Evolutionary conservation across 805 yeast genomes (phyloP).

Genomic region (Peterozyma xylosa): DNA sequence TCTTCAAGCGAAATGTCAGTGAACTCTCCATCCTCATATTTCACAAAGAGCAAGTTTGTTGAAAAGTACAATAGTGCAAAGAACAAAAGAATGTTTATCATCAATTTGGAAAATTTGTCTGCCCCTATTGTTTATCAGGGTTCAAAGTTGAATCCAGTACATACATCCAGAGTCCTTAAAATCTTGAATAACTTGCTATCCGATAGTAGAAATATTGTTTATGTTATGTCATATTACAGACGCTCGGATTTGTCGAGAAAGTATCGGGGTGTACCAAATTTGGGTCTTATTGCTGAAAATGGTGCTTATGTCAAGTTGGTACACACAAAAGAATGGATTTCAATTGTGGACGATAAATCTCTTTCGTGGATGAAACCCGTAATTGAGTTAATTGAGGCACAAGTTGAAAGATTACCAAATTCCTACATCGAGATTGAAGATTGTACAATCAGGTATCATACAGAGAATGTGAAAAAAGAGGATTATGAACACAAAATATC

Average conservation of each 20-base stretch:
- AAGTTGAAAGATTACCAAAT: constrained; percentile 75
- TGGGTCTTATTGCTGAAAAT: constrained; percentile 86
- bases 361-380: constrained; percentile 57
- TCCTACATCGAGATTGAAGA: constrained; percentile 67
- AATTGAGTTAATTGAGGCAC: constrained; percentile 43
- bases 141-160: constrained; percentile 39
- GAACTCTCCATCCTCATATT: constrained; percentile 5
- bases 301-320: constrained; percentile 71
- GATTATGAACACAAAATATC: constrained; percentile 56
- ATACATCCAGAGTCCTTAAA: constrained; percentile 49
- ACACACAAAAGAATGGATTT: constrained; percentile 48
- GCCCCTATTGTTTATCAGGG: constrained; percentile 23
- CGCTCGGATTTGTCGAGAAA: constrained; percentile 58
- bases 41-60: constrained; percentile 26
- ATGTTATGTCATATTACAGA: constrained; percentile 60
- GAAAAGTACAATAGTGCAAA: constrained; percentile 21
- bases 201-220: constrained; percentile 60
- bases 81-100: constrained; percentile 38
- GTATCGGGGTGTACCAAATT: constrained; percentile 56
- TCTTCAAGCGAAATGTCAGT: constrained; percentile 37
- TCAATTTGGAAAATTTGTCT: constrained; percentile 42
- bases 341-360: constrained; percentile 48
- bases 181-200: constrained; percentile 52
- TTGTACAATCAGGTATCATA: constrained; percentile 68
- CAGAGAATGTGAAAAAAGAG: constrained; percentile 57